Conservation (phyloP, 805 yeast species). For the Suhomyces pyralidae region DNA sequence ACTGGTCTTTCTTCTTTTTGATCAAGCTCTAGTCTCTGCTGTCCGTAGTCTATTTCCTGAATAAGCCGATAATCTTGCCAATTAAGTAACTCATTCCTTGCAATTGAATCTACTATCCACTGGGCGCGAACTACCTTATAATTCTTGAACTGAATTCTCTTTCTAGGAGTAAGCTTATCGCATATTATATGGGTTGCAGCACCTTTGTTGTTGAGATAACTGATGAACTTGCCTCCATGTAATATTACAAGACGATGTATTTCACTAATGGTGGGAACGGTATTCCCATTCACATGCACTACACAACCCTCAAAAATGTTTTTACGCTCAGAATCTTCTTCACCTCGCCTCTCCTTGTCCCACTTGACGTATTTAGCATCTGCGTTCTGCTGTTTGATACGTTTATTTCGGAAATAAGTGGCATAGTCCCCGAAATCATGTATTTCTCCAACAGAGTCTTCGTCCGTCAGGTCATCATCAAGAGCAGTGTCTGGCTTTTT, state of each 20-base stretch:
- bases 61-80: constrained; percentile 70
- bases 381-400: constrained; percentile 56
- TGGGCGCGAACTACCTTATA: constrained; percentile 76
- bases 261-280: constrained; percentile 72
- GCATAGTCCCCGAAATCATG: constrained; percentile 63
- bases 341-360: constrained; percentile 37
- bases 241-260: constrained; percentile 67
- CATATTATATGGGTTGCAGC: constrained; percentile 85
- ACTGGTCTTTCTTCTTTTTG: background rate
- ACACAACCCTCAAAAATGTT: constrained; percentile 58
- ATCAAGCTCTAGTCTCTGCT: constrained; percentile 30
- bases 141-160: constrained; percentile 59
- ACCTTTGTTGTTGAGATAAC: constrained; percentile 66
- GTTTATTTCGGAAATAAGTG: constrained; percentile 63
- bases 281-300: constrained; percentile 86
- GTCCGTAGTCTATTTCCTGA: constrained; percentile 53
- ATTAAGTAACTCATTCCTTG: constrained; percentile 44
- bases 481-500: background rate
- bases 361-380: constrained; percentile 51
- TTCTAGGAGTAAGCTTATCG: constrained; percentile 71
- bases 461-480: constrained; percentile 9
- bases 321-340: constrained; percentile 7
- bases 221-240: constrained; percentile 78
- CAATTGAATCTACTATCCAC: constrained; percentile 74
- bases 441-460: constrained; percentile 32